phyloP scores from a whole-genome alignment of 2,329 filamentous ascomycete species.

The Lachnellula hyalina region DNA sequence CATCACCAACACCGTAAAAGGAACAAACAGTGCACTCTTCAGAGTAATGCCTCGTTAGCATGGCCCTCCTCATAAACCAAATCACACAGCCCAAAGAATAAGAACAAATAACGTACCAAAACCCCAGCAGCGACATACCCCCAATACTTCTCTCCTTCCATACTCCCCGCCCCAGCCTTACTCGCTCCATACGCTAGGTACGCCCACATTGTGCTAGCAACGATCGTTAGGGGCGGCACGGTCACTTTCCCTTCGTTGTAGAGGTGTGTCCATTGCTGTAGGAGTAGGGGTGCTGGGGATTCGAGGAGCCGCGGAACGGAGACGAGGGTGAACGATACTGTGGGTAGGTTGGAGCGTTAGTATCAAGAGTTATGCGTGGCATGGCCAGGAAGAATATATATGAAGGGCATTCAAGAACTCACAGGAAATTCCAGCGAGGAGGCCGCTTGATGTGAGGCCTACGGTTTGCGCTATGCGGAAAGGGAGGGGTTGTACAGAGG shows the following conservation, averaged over 20 bases:
- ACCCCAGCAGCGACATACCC: slow-evolving; percentile 42
- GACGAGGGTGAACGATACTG: slow-evolving; percentile 33
- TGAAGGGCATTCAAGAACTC: slow-evolving; percentile 5
- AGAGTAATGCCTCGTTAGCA: too few species aligned
- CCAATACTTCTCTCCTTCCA: not conserved
- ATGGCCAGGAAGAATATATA: not conserved
- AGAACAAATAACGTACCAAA: slow-evolving; percentile 21
- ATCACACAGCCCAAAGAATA: too few species aligned
- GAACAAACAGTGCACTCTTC: slow-evolving; percentile 39
- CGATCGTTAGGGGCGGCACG: slow-evolving; percentile 37
- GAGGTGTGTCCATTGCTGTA: slow-evolving; percentile 47
- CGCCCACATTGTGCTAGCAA: slow-evolving; percentile 29
- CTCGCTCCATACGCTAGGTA: too few species aligned
- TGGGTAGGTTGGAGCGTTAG: not conserved
- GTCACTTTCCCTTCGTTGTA: slow-evolving; percentile 35
- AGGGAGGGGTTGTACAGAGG: slow-evolving; percentile 9
- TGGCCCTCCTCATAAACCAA: too few species aligned
- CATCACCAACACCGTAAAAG: slow-evolving; percentile 47
- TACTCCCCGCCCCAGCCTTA: too few species aligned
- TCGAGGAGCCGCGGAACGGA: slow-evolving; percentile 40
- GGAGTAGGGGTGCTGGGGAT: slow-evolving; percentile 49
- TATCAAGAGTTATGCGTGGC: not conserved
- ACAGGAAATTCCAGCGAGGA: slow-evolving; percentile 36
- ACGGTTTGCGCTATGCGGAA: slow-evolving; percentile 45
- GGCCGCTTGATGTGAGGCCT: slow-evolving; percentile 45